Evolutionary conservation across 495 filamentous ascomycete species (phyloP), one percentile per base, ranked within the genome.

Genomic region (Podospora tetraspora): DNA sequence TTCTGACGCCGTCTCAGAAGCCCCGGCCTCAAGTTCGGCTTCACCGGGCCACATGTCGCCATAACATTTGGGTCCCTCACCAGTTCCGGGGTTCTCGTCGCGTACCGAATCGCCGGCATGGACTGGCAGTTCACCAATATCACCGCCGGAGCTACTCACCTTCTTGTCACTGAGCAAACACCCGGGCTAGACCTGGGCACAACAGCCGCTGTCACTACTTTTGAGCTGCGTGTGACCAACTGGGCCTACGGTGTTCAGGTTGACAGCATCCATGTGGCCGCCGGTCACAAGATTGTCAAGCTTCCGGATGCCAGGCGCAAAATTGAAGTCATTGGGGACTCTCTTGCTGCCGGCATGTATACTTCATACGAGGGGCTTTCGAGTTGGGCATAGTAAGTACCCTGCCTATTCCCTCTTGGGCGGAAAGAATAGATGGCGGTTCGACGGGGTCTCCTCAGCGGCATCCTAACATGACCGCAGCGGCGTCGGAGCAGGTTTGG

Each of bases 101-200:
- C 84, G 34, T 90, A 88, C 70, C 86, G 88, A 12, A 78, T 90
- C 59, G 82, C 80, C 9, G 87, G 86, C 8, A 80, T 88, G 60
- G 88, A 90, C 72, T 91, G 89, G 87, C 80, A 81, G 57, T 88
- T 90, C 69, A 87, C 88, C 56, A 91, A 91, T 76, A 83, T 91
- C 37, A 90, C 88, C 5, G 84, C 82, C 0, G 80, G 83, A 10
- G 79, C 80, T 19, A 89, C 87, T 1, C 88, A 91, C 68, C 83
- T 90, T 30, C 82, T 91, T 60, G 81, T 88, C 43, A 83, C 71
- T 37, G 71, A 78, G 21, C 69, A 71, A 2, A 84, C 82, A 0
- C 77, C 79, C 0, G 81, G 80, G 16, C 74, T 82, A 16, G 74
- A 75, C 63, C 67, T 79, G 66, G 80, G 76, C 0, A 76, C 70